Conservation (phyloP, 2,329 filamentous ascomycete species). For the Aspergillus latus region DNA sequence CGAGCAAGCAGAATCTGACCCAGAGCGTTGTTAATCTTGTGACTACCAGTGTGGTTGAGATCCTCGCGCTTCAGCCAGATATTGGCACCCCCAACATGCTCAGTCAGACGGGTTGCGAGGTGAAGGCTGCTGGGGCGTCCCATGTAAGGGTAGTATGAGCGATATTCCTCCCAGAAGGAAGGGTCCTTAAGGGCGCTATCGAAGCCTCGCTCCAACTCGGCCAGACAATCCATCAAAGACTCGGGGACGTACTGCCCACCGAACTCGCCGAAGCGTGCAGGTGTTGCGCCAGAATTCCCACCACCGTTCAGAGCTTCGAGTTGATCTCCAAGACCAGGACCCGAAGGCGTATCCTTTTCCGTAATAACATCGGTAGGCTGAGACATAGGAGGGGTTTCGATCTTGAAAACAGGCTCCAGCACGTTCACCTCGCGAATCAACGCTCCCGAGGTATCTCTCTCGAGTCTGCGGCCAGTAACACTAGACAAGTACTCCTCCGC, state of each 20-base stretch:
- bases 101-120: constrained; percentile 81
- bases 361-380: constrained; percentile 65
- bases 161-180: constrained; percentile 94
- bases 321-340: constrained; percentile 74
- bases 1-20: constrained; percentile 86
- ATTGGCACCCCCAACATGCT: constrained; percentile 85
- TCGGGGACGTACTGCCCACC: constrained; percentile 97
- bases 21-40: constrained; percentile 99
- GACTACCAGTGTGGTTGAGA: constrained; percentile 93
- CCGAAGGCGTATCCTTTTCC: constrained; percentile 55
- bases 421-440: constrained; percentile 67
- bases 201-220: constrained; percentile 88
- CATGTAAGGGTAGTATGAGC: constrained; percentile 96
- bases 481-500: constrained; percentile 86
- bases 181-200: constrained; percentile 82
- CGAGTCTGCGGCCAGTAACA: constrained; percentile 59
- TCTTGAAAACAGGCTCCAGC: constrained; percentile 64
- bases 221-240: constrained; percentile 94
- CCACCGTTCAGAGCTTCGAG: constrained; percentile 75
- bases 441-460: constrained; percentile 45
- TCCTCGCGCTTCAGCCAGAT: constrained; percentile 99
- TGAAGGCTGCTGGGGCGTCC: constrained; percentile 90
- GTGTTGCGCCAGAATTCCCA: constrained; percentile 60
- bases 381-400: constrained; percentile 52
- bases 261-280: constrained; percentile 89